Evolutionary conservation across 2,329 filamentous ascomycete species (phyloP), one percentile per base, ranked within the genome.

Genomic region (Biscogniauxia marginata): DNA sequence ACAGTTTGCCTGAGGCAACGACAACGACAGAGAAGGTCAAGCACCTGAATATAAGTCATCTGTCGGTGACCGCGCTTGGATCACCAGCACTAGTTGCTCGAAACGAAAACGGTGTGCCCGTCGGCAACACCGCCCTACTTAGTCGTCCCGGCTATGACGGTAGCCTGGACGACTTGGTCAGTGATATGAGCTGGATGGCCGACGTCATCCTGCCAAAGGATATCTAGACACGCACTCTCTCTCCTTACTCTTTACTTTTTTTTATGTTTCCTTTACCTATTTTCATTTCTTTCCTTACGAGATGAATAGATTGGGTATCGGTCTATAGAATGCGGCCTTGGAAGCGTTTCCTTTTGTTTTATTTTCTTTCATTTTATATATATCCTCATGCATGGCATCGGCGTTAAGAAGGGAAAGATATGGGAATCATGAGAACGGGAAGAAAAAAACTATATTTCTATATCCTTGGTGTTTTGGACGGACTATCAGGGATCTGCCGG

Each of bases 161-260:
- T 6, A 67, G 71, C n/a, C 56, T 75, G 9, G 70, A 72, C 4
- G 71, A 74, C 24, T 58, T 77, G 7, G 67, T 73, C 6, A 71
- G 56, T 50, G 81, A 84, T 65, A 70, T 83, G 58, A 74, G 77
- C 53, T 83, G 80, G 79, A 79, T 84, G 67, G 77, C 76, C 9
- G 74, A 77, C 25, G 70, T 75, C 21, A 80, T 84, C 59, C 71
- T 72, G 50, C 70, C 65, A 23, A 73, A 71, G 60, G 61, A 66
- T 46, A 51, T 63, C n/a, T 64, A 55, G 57, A 53, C n/a, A n/a
- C n/a, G n/a, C n/a, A n/a, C 11, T 11, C 25, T 8, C 6, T 46
- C 20, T 22, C 39, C 20, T 25, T 16, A n/a, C 19, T 13, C 39
- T 54, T 54, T 55, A 34, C 25, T 46, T 4, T 54, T 21, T 24